Evolutionary conservation across 2,329 filamentous ascomycete species (phyloP).

Genomic region (Chaetomiaceae sp.): DNA sequence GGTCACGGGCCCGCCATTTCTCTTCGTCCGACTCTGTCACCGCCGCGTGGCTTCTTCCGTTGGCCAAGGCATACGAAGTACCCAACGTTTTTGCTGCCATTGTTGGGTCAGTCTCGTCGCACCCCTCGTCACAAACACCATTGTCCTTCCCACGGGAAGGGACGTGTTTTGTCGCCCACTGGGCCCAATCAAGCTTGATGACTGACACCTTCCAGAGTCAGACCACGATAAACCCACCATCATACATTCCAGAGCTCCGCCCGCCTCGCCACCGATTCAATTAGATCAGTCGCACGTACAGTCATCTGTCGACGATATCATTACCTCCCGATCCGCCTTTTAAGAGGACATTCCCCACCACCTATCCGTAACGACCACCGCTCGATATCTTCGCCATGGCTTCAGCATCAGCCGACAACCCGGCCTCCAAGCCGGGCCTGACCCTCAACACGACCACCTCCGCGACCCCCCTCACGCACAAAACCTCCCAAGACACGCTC

Average conservation of each 20-base stretch:
- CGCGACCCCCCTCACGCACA: slow-evolving; percentile 19
- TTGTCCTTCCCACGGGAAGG: slow-evolving; percentile 6
- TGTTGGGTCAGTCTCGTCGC: slow-evolving; percentile 16
- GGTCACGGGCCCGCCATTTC: slow-evolving; percentile 16
- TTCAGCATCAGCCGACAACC: slow-evolving; percentile 14
- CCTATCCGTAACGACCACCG: background rate
- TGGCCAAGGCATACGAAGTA: slow-evolving; percentile 3
- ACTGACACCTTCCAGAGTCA: slow-evolving; percentile 12
- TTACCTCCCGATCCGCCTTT: slow-evolving; percentile 19
- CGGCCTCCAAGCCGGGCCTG: slow-evolving; percentile 20
- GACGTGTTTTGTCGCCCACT: background rate
- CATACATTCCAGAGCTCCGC: background rate
- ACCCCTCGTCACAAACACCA: slow-evolving; percentile 8
- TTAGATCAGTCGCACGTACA: background rate
- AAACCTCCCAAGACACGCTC: slow-evolving; percentile 28
- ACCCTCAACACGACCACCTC: slow-evolving; percentile 22
- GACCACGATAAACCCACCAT: background rate
- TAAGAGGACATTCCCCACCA: slow-evolving; percentile 4
- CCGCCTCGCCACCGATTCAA: background rate
- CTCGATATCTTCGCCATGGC: slow-evolving; percentile 18
- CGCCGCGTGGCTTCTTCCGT: slow-evolving; percentile 2
- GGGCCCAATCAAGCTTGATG: background rate
- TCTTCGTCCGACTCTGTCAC: slow-evolving; percentile 1
- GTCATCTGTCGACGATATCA: slow-evolving; percentile 16
- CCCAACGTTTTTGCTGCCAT: slow-evolving; percentile 6